Evolutionary conservation across 306 rosid species (phyloP).

Genomic region (Casuarina equisetifolia): DNA sequence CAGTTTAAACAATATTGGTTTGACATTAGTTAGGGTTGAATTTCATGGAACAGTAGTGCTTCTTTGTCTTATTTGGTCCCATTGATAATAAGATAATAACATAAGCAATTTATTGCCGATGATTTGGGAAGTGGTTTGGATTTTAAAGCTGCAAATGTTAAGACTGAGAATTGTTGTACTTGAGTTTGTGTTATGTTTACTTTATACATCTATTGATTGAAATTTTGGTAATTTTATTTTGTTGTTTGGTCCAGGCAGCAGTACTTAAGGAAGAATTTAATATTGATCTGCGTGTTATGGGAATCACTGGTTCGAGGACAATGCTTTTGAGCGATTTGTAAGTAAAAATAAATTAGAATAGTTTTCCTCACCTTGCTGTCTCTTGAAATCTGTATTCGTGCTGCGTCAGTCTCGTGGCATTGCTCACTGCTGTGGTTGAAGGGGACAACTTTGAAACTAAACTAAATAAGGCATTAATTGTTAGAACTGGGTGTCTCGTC

Average conservation of each 20-base stretch:
- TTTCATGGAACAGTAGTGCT: not conserved
- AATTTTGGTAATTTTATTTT: slow-evolving; percentile 10
- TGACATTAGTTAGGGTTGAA: not conserved
- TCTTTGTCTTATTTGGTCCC: too few species aligned
- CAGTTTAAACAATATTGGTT: not conserved
- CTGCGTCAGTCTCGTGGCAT: not conserved
- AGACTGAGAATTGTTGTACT: not conserved
- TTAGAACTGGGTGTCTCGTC: too few species aligned
- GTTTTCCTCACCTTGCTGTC: slow-evolving; percentile 2
- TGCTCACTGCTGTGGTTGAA: not conserved
- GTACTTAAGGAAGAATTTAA: slow-evolving; percentile 87
- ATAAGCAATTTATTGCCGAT: not conserved
- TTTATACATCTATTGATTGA: slow-evolving; percentile 15
- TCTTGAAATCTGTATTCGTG: not conserved
- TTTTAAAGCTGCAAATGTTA: not conserved
- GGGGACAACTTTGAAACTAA: not conserved
- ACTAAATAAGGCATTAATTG: not conserved
- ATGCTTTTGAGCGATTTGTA: slow-evolving; percentile 87
- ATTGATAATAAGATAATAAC: too few species aligned
- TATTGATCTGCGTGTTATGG: slow-evolving; percentile 95
- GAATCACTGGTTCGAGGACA: slow-evolving; percentile 73
- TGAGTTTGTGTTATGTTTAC: not conserved
- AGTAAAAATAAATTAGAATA: slow-evolving; percentile 38
- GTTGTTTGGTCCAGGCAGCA: slow-evolving; percentile 57
- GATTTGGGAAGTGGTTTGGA: not conserved